phyloP scores from a whole-genome alignment of 257 asterid genomes.

The Solanum dulcamara region DNA sequence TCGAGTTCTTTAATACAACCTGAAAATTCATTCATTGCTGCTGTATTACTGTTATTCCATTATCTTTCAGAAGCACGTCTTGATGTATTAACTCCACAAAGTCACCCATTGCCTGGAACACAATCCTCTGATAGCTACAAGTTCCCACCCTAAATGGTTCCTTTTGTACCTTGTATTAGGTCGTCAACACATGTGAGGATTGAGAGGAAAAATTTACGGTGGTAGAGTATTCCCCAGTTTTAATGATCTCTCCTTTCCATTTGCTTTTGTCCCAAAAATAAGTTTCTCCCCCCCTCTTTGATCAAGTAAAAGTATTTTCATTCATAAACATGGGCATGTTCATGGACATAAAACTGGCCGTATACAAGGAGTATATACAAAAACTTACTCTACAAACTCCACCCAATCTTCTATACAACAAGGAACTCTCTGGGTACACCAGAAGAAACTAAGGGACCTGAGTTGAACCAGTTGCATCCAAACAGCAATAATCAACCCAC shows the following conservation, averaged over 20 bases:
- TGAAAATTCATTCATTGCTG: background rate
- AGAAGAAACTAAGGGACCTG: background rate
- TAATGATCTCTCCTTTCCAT: background rate
- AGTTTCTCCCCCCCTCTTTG: background rate
- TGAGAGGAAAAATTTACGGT: background rate
- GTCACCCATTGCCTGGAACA: background rate
- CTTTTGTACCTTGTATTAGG: background rate
- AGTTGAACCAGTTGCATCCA: background rate
- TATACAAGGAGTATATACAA: background rate
- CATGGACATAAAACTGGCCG: background rate
- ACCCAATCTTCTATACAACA: background rate
- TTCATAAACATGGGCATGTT: background rate
- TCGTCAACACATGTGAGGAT: background rate
- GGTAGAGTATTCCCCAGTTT: background rate
- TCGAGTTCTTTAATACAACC: background rate
- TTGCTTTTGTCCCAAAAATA: background rate
- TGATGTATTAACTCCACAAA: background rate
- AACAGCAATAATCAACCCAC: background rate
- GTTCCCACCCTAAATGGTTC: background rate
- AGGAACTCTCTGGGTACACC: background rate
- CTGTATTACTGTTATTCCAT: background rate
- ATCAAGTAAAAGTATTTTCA: background rate
- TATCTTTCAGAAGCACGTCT: background rate
- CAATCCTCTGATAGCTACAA: background rate
- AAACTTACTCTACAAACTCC: background rate